Percentiles rank a stretch among this genome's conserved stretches.
phyloP scores from a whole-genome alignment of 1,139 yeast species.

The Geotrichum klebahnii region DNA sequence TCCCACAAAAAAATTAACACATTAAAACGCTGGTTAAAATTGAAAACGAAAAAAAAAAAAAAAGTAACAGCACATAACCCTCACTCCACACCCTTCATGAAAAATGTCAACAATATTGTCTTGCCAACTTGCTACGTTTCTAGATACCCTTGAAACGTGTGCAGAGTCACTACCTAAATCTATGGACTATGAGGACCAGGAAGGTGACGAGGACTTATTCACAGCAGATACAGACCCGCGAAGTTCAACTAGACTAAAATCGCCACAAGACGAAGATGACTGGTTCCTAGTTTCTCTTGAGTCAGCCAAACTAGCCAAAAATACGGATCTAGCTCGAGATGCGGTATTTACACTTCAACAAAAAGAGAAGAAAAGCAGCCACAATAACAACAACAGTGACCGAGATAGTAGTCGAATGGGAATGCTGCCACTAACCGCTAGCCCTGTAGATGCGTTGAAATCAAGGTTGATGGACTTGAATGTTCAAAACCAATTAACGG shows the following conservation, averaged over 20 bases:
- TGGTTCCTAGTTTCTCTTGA: constrained; percentile 27
- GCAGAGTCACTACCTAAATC: background rate
- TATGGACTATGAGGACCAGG: background rate
- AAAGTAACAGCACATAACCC: background rate
- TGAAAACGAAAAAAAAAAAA: background rate
- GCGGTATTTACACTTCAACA: constrained; percentile 27
- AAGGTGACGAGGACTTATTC: constrained; percentile 4
- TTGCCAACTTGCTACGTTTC: constrained; percentile 7
- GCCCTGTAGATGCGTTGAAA: too few relatives aligned
- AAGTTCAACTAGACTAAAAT: background rate
- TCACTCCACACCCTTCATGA: background rate
- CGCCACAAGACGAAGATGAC: constrained; percentile 20
- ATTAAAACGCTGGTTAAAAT: background rate
- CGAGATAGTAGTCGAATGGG: too few relatives aligned
- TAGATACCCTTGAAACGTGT: background rate
- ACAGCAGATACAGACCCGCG: background rate
- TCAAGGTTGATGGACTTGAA: too few relatives aligned
- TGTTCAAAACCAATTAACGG: too few relatives aligned
- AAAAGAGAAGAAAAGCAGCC: background rate
- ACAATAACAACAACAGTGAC: background rate
- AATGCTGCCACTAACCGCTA: background rate
- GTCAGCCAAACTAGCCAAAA: constrained; percentile 27
- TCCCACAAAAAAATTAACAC: too few relatives aligned
- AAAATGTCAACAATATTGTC: constrained; percentile 3
- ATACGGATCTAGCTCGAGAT: constrained; percentile 30